Percentiles rank a stretch among this genome's conserved stretches.
Evolutionary conservation across 2,329 filamentous ascomycete genomes (phyloP).

Genomic region (Geosmithia flava): DNA sequence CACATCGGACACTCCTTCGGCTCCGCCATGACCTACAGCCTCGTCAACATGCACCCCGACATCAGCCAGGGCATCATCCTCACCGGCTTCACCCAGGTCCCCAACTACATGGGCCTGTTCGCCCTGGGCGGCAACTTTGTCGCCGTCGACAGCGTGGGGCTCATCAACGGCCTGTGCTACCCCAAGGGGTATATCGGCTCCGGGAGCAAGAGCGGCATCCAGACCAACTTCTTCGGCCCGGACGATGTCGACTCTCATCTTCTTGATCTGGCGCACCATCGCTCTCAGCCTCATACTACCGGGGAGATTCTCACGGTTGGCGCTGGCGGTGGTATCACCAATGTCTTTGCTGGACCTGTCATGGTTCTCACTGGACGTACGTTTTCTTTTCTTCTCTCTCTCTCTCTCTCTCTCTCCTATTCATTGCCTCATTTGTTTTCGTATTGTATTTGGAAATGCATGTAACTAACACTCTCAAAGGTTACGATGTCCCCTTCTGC

Average conservation of each 20-base stretch:
- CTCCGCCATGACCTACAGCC: conserved; percentile 41
- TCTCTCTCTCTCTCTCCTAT: not conserved
- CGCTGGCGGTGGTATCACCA: conserved; percentile 17
- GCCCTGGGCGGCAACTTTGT: conserved; percentile 32
- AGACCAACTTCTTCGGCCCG: conserved; percentile 39
- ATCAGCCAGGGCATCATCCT: conserved; percentile 46
- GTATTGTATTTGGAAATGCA: too few relatives aligned
- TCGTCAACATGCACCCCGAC: conserved; percentile 37
- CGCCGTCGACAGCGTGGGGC: conserved; percentile 20
- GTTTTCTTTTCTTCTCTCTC: conserved; percentile 3
- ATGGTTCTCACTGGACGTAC: conserved; percentile 44
- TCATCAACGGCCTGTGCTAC: conserved; percentile 16
- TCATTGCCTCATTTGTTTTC: too few relatives aligned
- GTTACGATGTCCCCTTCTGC: conserved; percentile 43
- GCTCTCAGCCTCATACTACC: conserved; percentile 41
- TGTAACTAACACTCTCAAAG: conserved; percentile 10
- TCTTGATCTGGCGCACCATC: conserved; percentile 28
- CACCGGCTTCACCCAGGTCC: conserved; percentile 44
- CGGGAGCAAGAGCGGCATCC: conserved; percentile 30
- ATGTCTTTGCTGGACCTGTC: conserved; percentile 38
- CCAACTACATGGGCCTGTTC: conserved; percentile 28
- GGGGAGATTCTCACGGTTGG: conserved; percentile 48
- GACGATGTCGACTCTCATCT: conserved; percentile 42
- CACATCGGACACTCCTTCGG: conserved; percentile 56
- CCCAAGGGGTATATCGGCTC: conserved; percentile 40